Evolutionary conservation across 1,139 yeast genomes (phyloP), one percentile per base, ranked within the genome.

Genomic region (Candida sanyaensis): DNA sequence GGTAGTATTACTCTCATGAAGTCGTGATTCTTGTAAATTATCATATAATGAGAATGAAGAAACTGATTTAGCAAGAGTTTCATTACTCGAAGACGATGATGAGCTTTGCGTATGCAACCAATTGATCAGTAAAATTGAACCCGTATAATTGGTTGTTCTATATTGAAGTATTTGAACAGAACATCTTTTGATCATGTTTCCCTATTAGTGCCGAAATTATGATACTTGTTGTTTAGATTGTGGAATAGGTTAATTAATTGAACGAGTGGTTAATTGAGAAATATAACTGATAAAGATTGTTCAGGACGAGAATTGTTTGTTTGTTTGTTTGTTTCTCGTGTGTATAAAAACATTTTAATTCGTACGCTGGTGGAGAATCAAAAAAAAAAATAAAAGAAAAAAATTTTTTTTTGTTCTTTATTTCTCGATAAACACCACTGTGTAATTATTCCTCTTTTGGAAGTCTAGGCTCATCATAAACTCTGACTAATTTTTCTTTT

Each of bases 401-500:
- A 17, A 17, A 17, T 17, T 17, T 17, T 17, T 17, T 17, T 17
- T 17, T 17, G 21, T 17, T 17, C 21, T 26, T 26, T 26, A 6
- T 4, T 6, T 6, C 28, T 17, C 21, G 21, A 30, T 11, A 30
- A 9, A 30, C 17, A 11, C 13, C 32, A 9, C 37, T 7, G 24
- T 9, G 3, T 5, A 10, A 12, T 6, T n/a, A 7, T 13, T 6
- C 49, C 26, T 3, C 10, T 36, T 40, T 36, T 12, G 49, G 49
- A 39, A 43, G 46, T 43, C 49, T 43, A 46, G 12, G 17, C 11
- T 21, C 13, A 36, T 23, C 36, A 36, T 28, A 41, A 31, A 43
- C 53, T 48, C 54, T 46, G 45, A 43, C 36, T 43, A 39, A 39
- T 24, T 8, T 29, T 37, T 37, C 31, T 44, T 47, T 38, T 28